Base-by-base conservation (phyloP, 1,139 yeast genomes). In the Pneumocystis carinii region DNA sequence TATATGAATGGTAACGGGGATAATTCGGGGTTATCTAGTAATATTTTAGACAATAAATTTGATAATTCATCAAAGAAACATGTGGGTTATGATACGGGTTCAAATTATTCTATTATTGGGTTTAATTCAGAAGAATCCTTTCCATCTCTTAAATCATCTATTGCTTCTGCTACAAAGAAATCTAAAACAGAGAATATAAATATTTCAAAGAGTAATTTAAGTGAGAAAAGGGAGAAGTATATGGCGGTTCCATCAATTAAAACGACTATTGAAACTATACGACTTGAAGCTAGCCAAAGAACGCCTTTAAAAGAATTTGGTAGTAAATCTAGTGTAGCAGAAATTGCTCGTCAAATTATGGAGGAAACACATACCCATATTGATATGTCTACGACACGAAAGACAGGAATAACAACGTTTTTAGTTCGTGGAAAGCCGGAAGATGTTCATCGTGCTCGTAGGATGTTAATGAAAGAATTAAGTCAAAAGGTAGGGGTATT, bases 301-400 rank as follows among this genome's bases (percentile, higher is more conserved):
- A 55, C 57, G 24, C 58, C 65, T 19, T 24, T 37, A 57, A 29
- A 58, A 62, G 37, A 56, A 41, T n/a, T 59, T 62, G 17, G 65
- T 3, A 57, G 62, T 35, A 63, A 62, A 57, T 62, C 60, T 35
- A 57, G 42, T 12, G 59, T 61, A 19, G 55, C 64, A 27, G 65
- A 62, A 82, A 83, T 71, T 67, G 77, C 89, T 68, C 78, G 83
- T 62, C 75, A 81, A 61, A 82, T 87, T 70, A 85, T 85, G 73
- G 76, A 83, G 66, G 77, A 77, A 58, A 81, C 86, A 66, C 77
- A 79, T 62, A 88, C 90, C 63, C 81, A 83, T 66, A 83, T 90
- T 67, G 96, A 90, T 73, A 87, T 95, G 66, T 88, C 96, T 63
- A 79, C 90, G 64, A 86, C 95, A 63, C 81, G 81, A 68, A 82